phyloP scores from a whole-genome alignment of 345 rosid species.

The Camelina hispida region DNA sequence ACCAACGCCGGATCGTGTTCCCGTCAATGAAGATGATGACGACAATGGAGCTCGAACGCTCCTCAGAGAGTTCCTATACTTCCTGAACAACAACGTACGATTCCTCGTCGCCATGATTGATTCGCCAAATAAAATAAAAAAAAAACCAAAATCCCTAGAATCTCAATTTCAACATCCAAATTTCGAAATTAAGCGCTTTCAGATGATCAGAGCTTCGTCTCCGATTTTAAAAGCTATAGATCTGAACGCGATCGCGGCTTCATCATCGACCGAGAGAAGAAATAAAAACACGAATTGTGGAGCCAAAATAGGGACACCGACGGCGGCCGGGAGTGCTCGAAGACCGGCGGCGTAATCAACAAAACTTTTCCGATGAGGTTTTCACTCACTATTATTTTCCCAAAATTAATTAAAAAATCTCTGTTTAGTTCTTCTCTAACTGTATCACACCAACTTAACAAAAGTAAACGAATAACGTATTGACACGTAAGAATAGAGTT shows the following conservation, averaged over 20 bases:
- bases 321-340: background rate
- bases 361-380: constrained; percentile 11
- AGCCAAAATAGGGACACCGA: background rate
- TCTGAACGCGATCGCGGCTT: constrained; percentile 38
- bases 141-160: constrained; percentile 3
- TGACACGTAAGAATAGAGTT: constrained; percentile 7
- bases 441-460: constrained; percentile 9
- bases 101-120: constrained; percentile 83
- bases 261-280: background rate
- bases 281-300: background rate
- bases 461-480: background rate
- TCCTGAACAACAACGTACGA: constrained; percentile 65
- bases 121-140: background rate
- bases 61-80: constrained; percentile 85
- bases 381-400: constrained; percentile 17
- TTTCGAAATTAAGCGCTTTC: constrained; percentile 14
- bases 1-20: constrained; percentile 50
- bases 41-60: constrained; percentile 70
- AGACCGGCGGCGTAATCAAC: constrained; percentile 2
- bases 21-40: constrained; percentile 41
- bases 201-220: constrained; percentile 25
- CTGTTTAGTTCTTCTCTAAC: background rate
- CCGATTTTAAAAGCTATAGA: constrained; percentile 41
- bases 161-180: constrained; percentile 15
- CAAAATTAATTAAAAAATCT: background rate